Conservation (phyloP, 306 rosid genomes). For the Arachis hypogaea region DNA sequence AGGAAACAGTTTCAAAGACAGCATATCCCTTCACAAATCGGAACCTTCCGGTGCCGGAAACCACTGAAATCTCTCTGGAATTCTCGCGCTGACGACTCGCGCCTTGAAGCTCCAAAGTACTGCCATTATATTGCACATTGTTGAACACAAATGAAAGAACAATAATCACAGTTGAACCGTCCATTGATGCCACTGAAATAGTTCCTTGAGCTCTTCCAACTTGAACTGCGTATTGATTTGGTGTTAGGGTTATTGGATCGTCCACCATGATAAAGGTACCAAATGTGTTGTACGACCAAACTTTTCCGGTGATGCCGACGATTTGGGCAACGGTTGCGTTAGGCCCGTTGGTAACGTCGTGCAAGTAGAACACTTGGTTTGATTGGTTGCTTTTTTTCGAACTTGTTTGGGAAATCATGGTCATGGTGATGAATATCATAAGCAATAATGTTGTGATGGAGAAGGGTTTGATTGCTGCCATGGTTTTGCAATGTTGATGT, state of each 20-base stretch:
- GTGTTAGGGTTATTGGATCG: constrained; percentile 31
- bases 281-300: constrained; percentile 40
- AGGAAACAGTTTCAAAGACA: constrained; percentile 24
- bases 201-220: constrained; percentile 48
- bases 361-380: constrained; percentile 41
- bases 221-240: background rate
- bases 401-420: background rate
- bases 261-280: constrained; percentile 46
- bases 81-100: constrained; percentile 40
- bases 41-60: constrained; percentile 61
- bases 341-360: constrained; percentile 38
- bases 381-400: constrained; percentile 28
- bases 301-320: constrained; percentile 35
- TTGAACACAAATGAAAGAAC: constrained; percentile 46
- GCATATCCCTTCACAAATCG: constrained; percentile 54
- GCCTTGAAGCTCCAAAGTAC: constrained; percentile 48
- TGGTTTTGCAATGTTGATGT: background rate
- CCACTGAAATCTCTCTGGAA: constrained; percentile 47
- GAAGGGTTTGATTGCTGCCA: constrained; percentile 27
- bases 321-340: constrained; percentile 41
- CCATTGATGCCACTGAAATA: constrained; percentile 1
- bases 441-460: constrained; percentile 11
- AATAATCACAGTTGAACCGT: constrained; percentile 31
- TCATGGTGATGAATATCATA: constrained; percentile 5
- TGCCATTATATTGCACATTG: constrained; percentile 29